Evolutionary conservation across 768 basidiomycete species (phyloP).

Genomic region (Tricholoma bakamatsutake): DNA sequence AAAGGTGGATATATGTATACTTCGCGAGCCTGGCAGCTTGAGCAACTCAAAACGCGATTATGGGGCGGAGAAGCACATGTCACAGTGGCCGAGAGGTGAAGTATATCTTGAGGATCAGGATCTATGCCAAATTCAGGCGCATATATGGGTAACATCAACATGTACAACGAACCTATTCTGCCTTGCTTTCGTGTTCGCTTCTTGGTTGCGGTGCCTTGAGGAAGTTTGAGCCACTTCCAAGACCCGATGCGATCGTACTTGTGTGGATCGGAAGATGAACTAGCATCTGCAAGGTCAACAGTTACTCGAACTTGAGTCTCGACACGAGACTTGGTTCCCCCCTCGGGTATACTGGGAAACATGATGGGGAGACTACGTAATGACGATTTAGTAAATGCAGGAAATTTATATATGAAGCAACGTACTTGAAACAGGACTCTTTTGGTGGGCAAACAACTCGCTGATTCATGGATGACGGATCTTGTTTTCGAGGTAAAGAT

Average conservation of each 20-base stretch:
- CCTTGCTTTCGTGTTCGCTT: conserved; percentile 78
- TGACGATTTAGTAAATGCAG: conserved; percentile 8
- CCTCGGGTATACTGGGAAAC: conserved; percentile 76
- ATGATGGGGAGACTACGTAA: conserved; percentile 65
- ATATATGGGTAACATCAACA: conserved; percentile 4
- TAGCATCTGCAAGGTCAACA: conserved; percentile 70
- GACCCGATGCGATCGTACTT: conserved; percentile 81
- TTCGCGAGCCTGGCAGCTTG: conserved; percentile 87
- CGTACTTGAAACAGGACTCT: conserved; percentile 74
- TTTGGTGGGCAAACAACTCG: conserved; percentile 66
- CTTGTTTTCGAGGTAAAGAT: conserved; percentile 49
- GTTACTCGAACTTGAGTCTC: conserved; percentile 90
- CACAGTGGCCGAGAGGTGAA: conserved; percentile 68
- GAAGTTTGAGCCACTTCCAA: conserved; percentile 84
- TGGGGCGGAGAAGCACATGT: conserved; percentile 79
- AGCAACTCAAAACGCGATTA: conserved; percentile 72
- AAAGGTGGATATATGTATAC: conserved; percentile 30
- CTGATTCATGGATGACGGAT: conserved; percentile 42
- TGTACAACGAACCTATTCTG: conserved; percentile 55
- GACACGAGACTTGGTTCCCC: conserved; percentile 88
- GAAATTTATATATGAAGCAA: conserved; percentile 11
- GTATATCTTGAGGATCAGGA: conserved; percentile 59
- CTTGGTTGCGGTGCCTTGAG: conserved; percentile 80
- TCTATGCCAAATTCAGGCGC: conserved; percentile 36
- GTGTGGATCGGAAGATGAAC: conserved; percentile 51